phyloP scores from a whole-genome alignment of 2,329 filamentous ascomycete genomes.

The Colletotrichum sp. region DNA sequence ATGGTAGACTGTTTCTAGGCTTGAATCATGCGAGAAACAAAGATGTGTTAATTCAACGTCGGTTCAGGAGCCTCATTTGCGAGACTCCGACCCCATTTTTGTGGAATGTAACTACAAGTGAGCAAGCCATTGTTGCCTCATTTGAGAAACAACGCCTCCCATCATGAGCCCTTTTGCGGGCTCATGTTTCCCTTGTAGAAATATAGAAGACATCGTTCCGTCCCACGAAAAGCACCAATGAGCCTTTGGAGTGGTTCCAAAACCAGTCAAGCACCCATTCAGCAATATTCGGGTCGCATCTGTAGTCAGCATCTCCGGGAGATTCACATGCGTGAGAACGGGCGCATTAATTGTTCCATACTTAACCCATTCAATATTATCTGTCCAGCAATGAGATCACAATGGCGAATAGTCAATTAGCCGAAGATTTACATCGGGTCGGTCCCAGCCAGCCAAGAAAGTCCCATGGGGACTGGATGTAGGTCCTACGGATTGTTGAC shows the following conservation, averaged over 20 bases:
- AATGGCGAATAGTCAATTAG: too few species aligned
- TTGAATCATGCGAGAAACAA: background rate
- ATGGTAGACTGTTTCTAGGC: background rate
- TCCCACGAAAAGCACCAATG: background rate
- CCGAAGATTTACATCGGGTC: too few species aligned
- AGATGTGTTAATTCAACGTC: background rate
- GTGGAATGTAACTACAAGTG: fast-evolving
- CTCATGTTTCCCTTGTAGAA: background rate
- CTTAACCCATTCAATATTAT: background rate
- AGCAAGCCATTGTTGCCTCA: background rate
- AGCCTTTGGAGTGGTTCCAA: fast-evolving
- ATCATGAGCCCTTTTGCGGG: background rate
- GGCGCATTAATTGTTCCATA: fast-evolving
- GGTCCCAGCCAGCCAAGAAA: background rate
- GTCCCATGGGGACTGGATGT: background rate
- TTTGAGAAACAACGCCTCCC: background rate
- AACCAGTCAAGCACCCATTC: background rate
- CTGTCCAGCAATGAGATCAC: background rate
- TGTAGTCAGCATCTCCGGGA: background rate
- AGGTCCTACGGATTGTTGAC: background rate
- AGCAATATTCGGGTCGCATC: background rate
- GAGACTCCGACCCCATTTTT: fast-evolving
- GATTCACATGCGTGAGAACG: background rate
- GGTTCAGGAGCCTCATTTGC: background rate
- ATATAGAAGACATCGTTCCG: fast-evolving